Conservation (phyloP, 345 rosid species). For the Luvunga scandens region DNA sequence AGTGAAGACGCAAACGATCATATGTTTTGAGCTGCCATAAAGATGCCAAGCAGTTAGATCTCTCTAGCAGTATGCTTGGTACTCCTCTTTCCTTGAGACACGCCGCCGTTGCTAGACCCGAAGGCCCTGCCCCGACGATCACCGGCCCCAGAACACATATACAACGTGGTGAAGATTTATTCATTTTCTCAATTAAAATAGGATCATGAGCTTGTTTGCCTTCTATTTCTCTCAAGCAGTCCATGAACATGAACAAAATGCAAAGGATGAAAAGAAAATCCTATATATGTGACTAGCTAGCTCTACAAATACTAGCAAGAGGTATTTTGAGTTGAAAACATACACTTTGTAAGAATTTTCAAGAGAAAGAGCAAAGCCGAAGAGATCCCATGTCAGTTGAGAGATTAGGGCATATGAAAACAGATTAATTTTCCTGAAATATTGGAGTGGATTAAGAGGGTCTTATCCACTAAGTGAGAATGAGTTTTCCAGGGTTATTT, state of each 20-base stretch:
- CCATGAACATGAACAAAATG: slow-evolving; percentile 36
- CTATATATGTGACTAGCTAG: neutral
- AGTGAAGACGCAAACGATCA: slow-evolving; percentile 76
- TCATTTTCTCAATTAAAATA: slow-evolving; percentile 29
- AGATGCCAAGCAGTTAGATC: slow-evolving; percentile 73
- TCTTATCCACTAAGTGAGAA: slow-evolving; percentile 51
- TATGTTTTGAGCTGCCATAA: slow-evolving; percentile 79
- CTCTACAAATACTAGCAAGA: neutral
- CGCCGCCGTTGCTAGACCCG: slow-evolving; percentile 76
- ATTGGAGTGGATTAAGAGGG: slow-evolving; percentile 36
- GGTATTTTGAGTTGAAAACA: neutral
- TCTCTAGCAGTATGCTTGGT: slow-evolving; percentile 53
- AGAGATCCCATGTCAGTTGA: slow-evolving; percentile 21
- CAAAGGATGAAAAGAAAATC: neutral
- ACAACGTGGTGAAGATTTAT: slow-evolving; percentile 22
- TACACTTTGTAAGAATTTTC: slow-evolving; percentile 9
- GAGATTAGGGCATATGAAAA: slow-evolving; percentile 22
- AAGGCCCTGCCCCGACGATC: slow-evolving; percentile 82
- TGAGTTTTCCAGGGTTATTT: slow-evolving; percentile 15
- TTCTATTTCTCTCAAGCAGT: slow-evolving; percentile 64
- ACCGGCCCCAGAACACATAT: slow-evolving; percentile 44
- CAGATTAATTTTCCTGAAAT: slow-evolving; percentile 23
- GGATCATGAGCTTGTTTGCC: slow-evolving; percentile 81
- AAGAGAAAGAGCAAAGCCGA: slow-evolving; percentile 16
- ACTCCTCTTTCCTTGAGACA: slow-evolving; percentile 54